Percentiles rank a stretch among this genome's conserved stretches.
phyloP scores from a whole-genome alignment of 2,329 filamentous ascomycete genomes.

The Simplicillium aogashimaense region DNA sequence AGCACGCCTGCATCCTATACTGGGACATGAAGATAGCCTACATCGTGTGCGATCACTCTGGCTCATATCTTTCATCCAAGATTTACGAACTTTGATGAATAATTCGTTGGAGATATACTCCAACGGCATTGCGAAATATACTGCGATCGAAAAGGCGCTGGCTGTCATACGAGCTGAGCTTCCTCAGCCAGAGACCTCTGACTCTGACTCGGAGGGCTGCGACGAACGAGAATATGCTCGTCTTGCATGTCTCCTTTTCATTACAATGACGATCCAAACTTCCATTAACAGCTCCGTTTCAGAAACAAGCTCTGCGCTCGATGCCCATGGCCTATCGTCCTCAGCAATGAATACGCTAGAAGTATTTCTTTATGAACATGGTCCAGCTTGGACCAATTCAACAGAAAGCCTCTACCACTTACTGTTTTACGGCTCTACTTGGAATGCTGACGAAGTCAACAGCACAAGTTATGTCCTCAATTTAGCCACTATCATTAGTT shows the following conservation, averaged over 20 bases:
- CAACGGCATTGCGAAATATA: not conserved
- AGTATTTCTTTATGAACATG: not conserved
- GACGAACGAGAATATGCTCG: not conserved
- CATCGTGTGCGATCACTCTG: slow-evolving; percentile 2
- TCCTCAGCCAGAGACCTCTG: not conserved
- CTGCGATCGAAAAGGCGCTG: not conserved
- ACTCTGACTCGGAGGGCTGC: no score
- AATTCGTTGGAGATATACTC: not conserved
- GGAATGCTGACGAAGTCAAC: not conserved
- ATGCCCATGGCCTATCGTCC: not conserved
- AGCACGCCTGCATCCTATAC: not conserved
- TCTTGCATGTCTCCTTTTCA: slow-evolving; percentile 1
- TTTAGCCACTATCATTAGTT: slow-evolving; percentile 1
- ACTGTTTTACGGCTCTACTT: not conserved
- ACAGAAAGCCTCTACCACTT: slow-evolving; percentile 1
- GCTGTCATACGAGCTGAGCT: not conserved
- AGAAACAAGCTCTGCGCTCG: not conserved
- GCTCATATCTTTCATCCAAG: slow-evolving; percentile 3
- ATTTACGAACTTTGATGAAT: slow-evolving; percentile 2
- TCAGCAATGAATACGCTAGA: not conserved
- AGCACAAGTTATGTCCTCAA: not conserved
- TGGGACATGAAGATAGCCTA: not conserved
- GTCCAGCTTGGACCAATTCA: not conserved
- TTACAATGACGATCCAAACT: not conserved
- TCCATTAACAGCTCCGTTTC: no score